Base-by-base conservation (phyloP, 768 basidiomycete genomes). In the Asterophora parasitica region DNA sequence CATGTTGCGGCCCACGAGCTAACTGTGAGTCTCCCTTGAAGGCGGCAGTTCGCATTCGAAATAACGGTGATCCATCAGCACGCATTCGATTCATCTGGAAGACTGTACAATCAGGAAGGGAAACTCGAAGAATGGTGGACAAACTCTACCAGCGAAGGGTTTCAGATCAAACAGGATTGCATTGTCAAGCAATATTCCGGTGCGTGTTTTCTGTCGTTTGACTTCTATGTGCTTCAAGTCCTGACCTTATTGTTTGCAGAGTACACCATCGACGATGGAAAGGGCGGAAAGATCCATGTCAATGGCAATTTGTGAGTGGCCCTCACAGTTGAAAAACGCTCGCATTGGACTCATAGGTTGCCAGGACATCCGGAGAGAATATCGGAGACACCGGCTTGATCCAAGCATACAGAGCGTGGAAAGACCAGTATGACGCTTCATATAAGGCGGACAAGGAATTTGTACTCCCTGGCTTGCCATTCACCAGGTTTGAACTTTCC, bases 111-210 rank as follows among this genome's bases (percentile, higher is more conserved):
- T 62, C 86, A 91, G 62, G 68, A 86, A 33, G 96, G 95, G 43
- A 85, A 85, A 65, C 70, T 93, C 10, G 82, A 87, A 49, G 75
- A 92, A 58, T 97, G 93, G 93, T 97, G 93, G 93, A 85, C 89
- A 2, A 88, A 93, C 51, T 69, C 73, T 34, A 97, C 95, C 3
- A 89, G 85, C 57, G 75, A 81, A 52, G 85, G 84, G 0, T 99
- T 94, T 74, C 72, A 89, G 46, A 74, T 77, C 51, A 83, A 85
- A 45, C 87, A 92, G 57, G 78, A 86, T 46, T 98, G 95, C 62
- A 85, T 99, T 45, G 81, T 88, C n/a, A 76, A 86, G 44, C 94
- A 97, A 63, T 98, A 84, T 67, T 89, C 86, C n/a, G 75, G 86
- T 87, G 57, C 17, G 74, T 46, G 20, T 32, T 13, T 30, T 13